A percentile compares a stretch with the other conserved stretches of the same genome.
phyloP scores from a whole-genome alignment of 2,329 filamentous ascomycete genomes.

The Colletotrichum godetiae region DNA sequence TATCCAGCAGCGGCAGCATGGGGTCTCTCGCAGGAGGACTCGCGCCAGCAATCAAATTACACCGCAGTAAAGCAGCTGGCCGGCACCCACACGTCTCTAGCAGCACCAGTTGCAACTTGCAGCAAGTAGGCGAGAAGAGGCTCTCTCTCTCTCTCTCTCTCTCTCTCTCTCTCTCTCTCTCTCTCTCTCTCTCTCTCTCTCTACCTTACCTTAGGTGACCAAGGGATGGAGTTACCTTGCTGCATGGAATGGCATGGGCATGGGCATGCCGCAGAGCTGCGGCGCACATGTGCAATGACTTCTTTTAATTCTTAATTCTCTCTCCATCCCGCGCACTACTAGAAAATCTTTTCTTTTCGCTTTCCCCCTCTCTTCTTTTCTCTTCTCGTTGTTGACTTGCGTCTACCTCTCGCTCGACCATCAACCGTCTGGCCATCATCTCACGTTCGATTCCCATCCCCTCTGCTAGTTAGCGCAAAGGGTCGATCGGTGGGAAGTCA shows the following conservation, averaged over 20 bases:
- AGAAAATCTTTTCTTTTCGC: background rate
- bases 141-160: constrained; percentile 1
- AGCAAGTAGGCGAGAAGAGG: background rate
- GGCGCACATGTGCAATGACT: constrained; percentile 33
- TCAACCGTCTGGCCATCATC: background rate
- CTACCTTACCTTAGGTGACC: background rate
- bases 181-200: background rate
- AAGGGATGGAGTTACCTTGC: constrained; percentile 6
- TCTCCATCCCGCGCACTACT: constrained; percentile 24
- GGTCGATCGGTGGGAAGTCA: constrained; percentile 10
- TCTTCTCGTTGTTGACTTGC: constrained; percentile 23
- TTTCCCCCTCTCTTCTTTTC: constrained; percentile 7
- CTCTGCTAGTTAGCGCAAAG: constrained; percentile 6
- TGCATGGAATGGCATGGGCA: constrained; percentile 30
- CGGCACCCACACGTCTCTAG: background rate
- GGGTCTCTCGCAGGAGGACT: background rate
- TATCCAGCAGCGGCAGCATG: background rate
- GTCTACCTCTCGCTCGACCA: constrained; percentile 24
- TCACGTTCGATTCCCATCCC: background rate
- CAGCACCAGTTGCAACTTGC: constrained; percentile 1
- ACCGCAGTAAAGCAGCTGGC: constrained; percentile 1
- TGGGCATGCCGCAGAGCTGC: constrained; percentile 26
- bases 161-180: background rate
- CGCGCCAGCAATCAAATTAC: background rate
- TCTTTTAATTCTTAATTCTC: constrained; percentile 30